Percentiles rank a stretch among this genome's conserved stretches.
phyloP scores from a whole-genome alignment of 345 rosid genomes.

The Crucihimalaya himalaica region DNA sequence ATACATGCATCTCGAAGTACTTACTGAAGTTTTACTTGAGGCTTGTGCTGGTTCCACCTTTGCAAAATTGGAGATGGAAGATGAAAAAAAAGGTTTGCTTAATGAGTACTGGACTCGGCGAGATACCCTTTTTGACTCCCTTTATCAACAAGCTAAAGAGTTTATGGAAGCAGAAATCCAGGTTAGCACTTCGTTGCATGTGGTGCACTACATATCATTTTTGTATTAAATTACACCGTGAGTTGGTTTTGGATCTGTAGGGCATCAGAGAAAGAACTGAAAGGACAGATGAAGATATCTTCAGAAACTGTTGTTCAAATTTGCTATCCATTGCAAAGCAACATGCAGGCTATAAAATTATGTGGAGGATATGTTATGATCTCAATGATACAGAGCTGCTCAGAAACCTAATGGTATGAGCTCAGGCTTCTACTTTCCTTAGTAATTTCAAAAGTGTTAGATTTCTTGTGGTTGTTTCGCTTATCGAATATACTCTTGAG shows the following conservation, averaged over 20 bases:
- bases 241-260: conserved; percentile 47
- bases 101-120: conserved; percentile 79
- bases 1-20: conserved; percentile 56
- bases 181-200: conserved; percentile 46
- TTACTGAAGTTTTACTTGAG: conserved; percentile 76
- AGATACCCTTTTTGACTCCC: conserved; percentile 68
- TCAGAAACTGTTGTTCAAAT: conserved; percentile 62
- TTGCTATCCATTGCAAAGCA: conserved; percentile 73
- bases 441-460: not conserved
- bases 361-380: conserved; percentile 89
- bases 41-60: conserved; percentile 64
- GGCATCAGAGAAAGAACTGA: conserved; percentile 46
- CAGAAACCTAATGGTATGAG: conserved; percentile 79
- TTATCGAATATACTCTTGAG: conserved; percentile 4
- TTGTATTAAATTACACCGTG: conserved; percentile 20
- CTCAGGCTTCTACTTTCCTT: conserved; percentile 6
- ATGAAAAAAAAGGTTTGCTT: conserved; percentile 65
- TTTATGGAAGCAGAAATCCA: conserved; percentile 49
- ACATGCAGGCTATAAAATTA: conserved; percentile 74
- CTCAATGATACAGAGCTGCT: conserved; percentile 76
- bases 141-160: conserved; percentile 66
- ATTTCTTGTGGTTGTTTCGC: not conserved
- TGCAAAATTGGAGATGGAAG: conserved; percentile 69
- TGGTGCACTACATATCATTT: not conserved
- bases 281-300: conserved; percentile 50